Conservation (phyloP, 164 flowering plant genomes). For the Vitis labrusca region DNA sequence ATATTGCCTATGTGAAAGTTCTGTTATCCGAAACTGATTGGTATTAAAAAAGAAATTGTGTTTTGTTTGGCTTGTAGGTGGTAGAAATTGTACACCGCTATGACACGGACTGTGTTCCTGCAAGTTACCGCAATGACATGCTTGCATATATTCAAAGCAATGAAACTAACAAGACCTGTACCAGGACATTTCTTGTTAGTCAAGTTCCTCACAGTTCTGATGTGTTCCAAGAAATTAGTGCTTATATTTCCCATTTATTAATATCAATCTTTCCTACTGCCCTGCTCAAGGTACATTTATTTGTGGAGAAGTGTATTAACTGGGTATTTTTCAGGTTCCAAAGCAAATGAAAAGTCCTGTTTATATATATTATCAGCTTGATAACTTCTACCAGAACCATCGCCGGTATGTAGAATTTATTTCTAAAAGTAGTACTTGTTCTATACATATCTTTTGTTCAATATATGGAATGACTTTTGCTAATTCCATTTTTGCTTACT, state of each 20-base stretch:
- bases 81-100: slow-evolving; percentile 79
- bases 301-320: background rate
- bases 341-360: slow-evolving; percentile 68
- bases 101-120: slow-evolving; percentile 66
- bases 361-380: slow-evolving; percentile 72
- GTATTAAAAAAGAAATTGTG: background rate
- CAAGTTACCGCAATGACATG: slow-evolving; percentile 15
- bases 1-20: background rate
- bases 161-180: slow-evolving; percentile 64
- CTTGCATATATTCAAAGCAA: slow-evolving; percentile 50
- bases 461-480: background rate
- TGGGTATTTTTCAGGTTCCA: slow-evolving; percentile 46
- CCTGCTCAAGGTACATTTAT: background rate
- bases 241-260: background rate
- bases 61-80: slow-evolving; percentile 46
- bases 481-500: background rate
- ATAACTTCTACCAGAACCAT: slow-evolving; percentile 82
- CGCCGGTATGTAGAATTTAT: slow-evolving; percentile 50
- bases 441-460: background rate
- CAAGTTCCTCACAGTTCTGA: background rate
- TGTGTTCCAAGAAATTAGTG: background rate
- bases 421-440: background rate
- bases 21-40: background rate
- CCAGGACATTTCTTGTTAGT: slow-evolving; percentile 49
- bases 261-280: no score